Conservation (phyloP, 2,329 filamentous ascomycete species). For the Colletotrichum sp. region DNA sequence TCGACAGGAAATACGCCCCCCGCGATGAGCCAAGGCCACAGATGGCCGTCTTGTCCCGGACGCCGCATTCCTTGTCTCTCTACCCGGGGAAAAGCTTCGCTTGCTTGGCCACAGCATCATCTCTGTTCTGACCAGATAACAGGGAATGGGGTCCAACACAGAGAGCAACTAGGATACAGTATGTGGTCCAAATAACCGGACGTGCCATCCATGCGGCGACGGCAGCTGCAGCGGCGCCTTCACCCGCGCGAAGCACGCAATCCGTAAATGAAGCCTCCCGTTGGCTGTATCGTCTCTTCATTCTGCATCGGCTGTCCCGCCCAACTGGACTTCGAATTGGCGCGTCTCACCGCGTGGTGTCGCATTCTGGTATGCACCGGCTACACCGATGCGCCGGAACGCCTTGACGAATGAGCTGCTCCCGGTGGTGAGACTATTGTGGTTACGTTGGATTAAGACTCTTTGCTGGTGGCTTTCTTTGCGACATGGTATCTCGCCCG, state of each 20-base stretch:
- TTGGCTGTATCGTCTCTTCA: not conserved
- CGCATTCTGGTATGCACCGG: not conserved
- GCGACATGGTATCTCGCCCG: not conserved
- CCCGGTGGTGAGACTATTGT: not conserved
- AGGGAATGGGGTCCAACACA: not conserved
- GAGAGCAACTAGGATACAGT: not conserved
- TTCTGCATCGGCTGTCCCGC: not conserved
- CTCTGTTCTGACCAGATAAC: not conserved
- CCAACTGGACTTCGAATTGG: not conserved
- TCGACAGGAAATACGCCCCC: not conserved
- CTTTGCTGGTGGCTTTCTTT: not conserved
- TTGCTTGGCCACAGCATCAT: not conserved
- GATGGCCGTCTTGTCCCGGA: not conserved
- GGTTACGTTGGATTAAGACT: not conserved
- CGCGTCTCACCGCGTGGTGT: not conserved
- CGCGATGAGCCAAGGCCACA: not conserved
- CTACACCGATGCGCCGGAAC: not conserved
- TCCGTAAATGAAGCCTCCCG: not conserved
- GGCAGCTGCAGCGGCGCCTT: constrained; percentile 8
- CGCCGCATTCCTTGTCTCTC: constrained; percentile 9
- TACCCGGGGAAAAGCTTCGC: constrained; percentile 13
- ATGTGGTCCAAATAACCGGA: constrained; percentile 7
- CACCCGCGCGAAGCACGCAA: constrained; percentile 13
- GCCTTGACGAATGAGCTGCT: not conserved
- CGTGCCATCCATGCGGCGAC: not conserved